Evolutionary conservation across 2,329 filamentous ascomycete species (phyloP), one percentile per base, ranked within the genome.

Genomic region (Torrubiella hemipterigena): DNA sequence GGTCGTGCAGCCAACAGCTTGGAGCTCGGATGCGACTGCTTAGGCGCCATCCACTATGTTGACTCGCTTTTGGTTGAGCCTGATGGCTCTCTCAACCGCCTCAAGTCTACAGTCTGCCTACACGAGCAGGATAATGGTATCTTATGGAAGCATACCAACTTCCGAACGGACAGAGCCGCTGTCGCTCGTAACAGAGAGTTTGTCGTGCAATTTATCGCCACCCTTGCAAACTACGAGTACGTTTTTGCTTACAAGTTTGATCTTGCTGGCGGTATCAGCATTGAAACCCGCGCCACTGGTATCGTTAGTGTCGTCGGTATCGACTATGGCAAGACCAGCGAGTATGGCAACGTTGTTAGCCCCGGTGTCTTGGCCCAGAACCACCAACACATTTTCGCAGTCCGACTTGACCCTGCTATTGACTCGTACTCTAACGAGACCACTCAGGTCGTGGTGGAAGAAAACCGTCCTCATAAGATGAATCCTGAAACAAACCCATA

Each of bases 121-220:
- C 78, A 83, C 44, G 78, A 83, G 51, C 69, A 80, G 44, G 79
- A 83, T 45, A 69, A 73, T 38, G 79, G 78, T 3, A 77, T 83
- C 29, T 62, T 69, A 15, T 81, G 76, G 75, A 82, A 82, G 47
- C 78, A 82, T 54, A 68, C 75, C 15, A 79, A 82, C 52, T 77
- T 65, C 53, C 63, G 77, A n/a, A 81, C 74, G 0, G 61, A 63
- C 8, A 61, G 69, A 8, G 72, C 73, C 0, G 69, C 73, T 1
- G 71, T 80, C 0, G 67, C 68, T 1, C 63, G 78, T 5, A 59
- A 64, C 34, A 62, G 78, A 3, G 67, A 78, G 41, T 56, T 83
- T 2, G 73, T 82, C 0, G 53, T 83, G 4, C 77, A 82, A 44
- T 77, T 69, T 45, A 76, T 81, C 48, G 70, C 77, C 42, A 82